Evolutionary conservation across 805 yeast genomes (phyloP).

Genomic region (Candida tibetensis): DNA sequence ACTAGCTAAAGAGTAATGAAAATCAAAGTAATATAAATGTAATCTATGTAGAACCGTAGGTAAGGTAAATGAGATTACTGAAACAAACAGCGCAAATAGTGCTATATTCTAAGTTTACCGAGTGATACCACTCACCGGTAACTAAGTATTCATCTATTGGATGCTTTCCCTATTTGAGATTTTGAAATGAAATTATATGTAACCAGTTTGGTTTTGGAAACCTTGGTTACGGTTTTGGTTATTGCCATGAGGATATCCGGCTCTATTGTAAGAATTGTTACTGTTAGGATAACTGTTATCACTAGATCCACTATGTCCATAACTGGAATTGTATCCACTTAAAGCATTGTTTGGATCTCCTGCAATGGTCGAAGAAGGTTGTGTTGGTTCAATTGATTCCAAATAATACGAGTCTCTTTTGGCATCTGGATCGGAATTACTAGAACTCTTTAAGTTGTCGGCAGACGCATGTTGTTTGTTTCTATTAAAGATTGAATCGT

Average conservation of each 20-base stretch:
- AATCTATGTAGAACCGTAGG: background rate
- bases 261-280: background rate
- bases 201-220: background rate
- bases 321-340: constrained; percentile 15
- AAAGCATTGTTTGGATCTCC: constrained; percentile 36
- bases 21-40: too few relatives aligned
- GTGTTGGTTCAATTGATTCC: constrained; percentile 37
- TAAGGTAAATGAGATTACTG: too few relatives aligned
- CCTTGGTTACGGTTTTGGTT: constrained; percentile 1
- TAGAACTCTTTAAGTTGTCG: constrained; percentile 2
- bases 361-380: constrained; percentile 41
- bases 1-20: background rate
- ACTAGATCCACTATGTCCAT: constrained; percentile 3
- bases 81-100: too few relatives aligned
- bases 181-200: background rate
- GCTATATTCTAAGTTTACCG: too few relatives aligned
- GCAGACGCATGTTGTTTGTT: constrained; percentile 4
- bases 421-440: background rate
- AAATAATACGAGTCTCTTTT: constrained; percentile 29
- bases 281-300: background rate
- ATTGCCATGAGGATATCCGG: constrained; percentile 1
- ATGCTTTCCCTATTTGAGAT: too few relatives aligned
- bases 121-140: too few relatives aligned
- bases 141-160: too few relatives aligned
- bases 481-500: constrained; percentile 16